Conservation (phyloP, 2,329 filamentous ascomycete species). For the Metarhizium anisopliae region DNA sequence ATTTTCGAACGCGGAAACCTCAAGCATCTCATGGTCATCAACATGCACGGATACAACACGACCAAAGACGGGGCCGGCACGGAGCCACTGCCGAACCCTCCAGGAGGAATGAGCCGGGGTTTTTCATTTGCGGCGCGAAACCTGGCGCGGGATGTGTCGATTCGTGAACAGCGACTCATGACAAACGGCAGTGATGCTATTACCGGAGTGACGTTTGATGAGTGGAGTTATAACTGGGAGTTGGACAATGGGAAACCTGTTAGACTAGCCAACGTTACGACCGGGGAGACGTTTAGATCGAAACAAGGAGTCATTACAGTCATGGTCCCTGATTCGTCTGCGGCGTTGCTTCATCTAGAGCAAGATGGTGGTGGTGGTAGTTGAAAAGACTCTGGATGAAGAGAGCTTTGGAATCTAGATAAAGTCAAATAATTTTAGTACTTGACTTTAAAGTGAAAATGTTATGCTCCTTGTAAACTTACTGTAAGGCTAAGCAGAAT, state of each 20-base stretch:
- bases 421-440: too few species aligned
- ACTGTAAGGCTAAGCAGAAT: too few species aligned
- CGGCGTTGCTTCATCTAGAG: constrained; percentile 20
- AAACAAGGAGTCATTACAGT: constrained; percentile 27
- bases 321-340: constrained; percentile 34
- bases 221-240: constrained; percentile 53
- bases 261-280: constrained; percentile 44
- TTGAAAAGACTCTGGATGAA: neutral
- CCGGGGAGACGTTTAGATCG: constrained; percentile 32
- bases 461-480: too few species aligned
- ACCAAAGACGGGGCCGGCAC: constrained; percentile 31
- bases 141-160: constrained; percentile 9
- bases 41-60: constrained; percentile 51
- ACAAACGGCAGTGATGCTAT: constrained; percentile 58
- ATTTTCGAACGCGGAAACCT: constrained; percentile 22
- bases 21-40: constrained; percentile 43
- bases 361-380: neutral
- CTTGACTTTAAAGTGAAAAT: too few species aligned
- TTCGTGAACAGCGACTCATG: constrained; percentile 37
- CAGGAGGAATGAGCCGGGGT: constrained; percentile 18
- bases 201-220: constrained; percentile 52
- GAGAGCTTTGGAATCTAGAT: too few species aligned
- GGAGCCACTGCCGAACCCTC: constrained; percentile 14
- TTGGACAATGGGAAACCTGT: constrained; percentile 45
- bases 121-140: constrained; percentile 24